Evolutionary conservation across 805 yeast species (phyloP), one percentile per base, ranked within the genome.

Genomic region (Candida multigemmis): DNA sequence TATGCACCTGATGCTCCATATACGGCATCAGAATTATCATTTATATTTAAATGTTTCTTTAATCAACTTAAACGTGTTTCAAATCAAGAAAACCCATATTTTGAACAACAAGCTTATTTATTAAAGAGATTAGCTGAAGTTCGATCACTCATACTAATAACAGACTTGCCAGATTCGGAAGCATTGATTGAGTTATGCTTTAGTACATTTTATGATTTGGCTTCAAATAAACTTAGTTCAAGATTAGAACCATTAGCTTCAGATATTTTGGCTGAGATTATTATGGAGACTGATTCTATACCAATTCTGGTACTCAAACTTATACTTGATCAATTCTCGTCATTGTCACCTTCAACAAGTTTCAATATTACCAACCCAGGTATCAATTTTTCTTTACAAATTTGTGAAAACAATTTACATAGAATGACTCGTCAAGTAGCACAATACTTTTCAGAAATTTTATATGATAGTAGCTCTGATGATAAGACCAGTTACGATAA

Each of bases 1-100:
- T 78, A 67, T 42, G 96, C 94, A 1, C 96, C 96, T 0, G 83
- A 86, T 46, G 94, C 95, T 5, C 96, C 96, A 4, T 86, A 68
- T 50, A 72, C 80, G 2, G 74, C 75, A 14, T 36, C 56, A 2
- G 77, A 79, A 37, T 58, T 86, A 20, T 58, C 74, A 1, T 75
- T 62, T 4, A 68, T 84, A 12, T 84, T 86, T 56, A 70, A 65
- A 36, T 60, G 82, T 6, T 72, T 85, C 41, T 65, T 79, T 34
- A 48, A 54, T 15, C 86, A 81, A 44, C 70, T 87, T 37, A 62
- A 62, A 29, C 65, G 61, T 24, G 50, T 84, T 22, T 39, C 57
- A 5, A 75, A 75, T 30, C 57, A 56, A 6, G 75, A 73, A 12
- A 70, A 72, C 34, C 71, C 83, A 0, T 75, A 72, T 42, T 76